Evolutionary conservation across 2,329 filamentous ascomycete species (phyloP).

Genomic region (Penicillium concentricum): DNA sequence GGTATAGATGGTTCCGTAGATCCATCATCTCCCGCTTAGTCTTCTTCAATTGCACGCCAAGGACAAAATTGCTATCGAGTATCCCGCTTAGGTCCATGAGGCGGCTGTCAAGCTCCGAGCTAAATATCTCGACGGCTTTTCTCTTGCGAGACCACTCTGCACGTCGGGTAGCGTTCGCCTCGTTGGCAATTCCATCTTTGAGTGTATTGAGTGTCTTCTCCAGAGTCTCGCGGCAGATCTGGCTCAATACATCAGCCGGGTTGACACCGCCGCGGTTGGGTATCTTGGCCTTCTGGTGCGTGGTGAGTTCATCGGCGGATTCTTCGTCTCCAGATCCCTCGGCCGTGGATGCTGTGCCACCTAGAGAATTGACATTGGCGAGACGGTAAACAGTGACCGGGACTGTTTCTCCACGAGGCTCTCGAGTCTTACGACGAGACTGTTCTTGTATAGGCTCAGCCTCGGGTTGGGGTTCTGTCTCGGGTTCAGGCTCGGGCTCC

Average conservation of each 20-base stretch:
- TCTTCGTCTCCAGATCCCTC: slow-evolving; percentile 27
- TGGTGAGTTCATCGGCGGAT: slow-evolving; percentile 32
- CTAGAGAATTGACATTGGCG: slow-evolving; percentile 34
- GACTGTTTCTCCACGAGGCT: slow-evolving; percentile 39
- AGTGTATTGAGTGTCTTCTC: slow-evolving; percentile 47
- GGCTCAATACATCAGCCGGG: slow-evolving; percentile 52
- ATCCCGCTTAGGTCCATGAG: slow-evolving; percentile 54
- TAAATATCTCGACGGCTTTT: slow-evolving; percentile 50
- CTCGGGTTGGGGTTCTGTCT: slow-evolving; percentile 1
- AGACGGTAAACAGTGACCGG: slow-evolving; percentile 45
- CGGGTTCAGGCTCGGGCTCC: slow-evolving; percentile 9
- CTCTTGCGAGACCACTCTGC: slow-evolving; percentile 46
- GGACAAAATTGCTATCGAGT: slow-evolving; percentile 50
- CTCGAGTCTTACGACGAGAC: slow-evolving; percentile 24
- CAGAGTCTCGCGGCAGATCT: slow-evolving; percentile 52
- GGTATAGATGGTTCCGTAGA: slow-evolving; percentile 49
- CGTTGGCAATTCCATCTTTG: slow-evolving; percentile 41
- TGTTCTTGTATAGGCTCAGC: slow-evolving; percentile 9
- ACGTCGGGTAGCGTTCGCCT: slow-evolving; percentile 39
- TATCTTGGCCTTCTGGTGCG: slow-evolving; percentile 35
- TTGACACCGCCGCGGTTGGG: slow-evolving; percentile 49
- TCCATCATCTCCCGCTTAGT: slow-evolving; percentile 47
- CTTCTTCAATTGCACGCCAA: slow-evolving; percentile 46
- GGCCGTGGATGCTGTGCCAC: slow-evolving; percentile 16
- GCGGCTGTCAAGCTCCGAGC: slow-evolving; percentile 48